Evolutionary conservation across 2,329 filamentous ascomycete genomes (phyloP), one percentile per base, ranked within the genome.

Genomic region (Sarocladium kiliense): DNA sequence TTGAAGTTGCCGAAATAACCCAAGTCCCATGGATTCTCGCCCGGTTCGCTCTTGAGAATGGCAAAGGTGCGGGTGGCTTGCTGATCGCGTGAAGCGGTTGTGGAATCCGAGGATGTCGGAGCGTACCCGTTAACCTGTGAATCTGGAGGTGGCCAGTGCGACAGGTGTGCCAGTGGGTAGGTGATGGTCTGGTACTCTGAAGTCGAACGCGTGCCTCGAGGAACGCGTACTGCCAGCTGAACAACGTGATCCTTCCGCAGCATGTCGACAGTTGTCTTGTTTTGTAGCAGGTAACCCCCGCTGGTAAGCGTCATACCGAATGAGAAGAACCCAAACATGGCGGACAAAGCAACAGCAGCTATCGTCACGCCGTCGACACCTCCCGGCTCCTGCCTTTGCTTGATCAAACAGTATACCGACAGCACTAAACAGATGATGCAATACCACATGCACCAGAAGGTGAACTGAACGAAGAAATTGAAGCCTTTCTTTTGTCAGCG

Each of bases 401-500:
- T 77, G 2, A 76, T 78, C 3, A 91, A 69, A 58, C 85, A 86
- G 54, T 87, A 81, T 2, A 83, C 85, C 58, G 84, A 74, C 1
- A 86, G 77, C 21, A 84, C 79, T 51, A 95, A 71, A 10, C 81
- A 71, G 57, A 89, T 80, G 2, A 76, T 69, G 60, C 86, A 91
- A 62, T 86, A 89, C 3, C 90, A 63, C 3, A 82, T 73, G 1
- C 84, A 84, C 67, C 94, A 96, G 42, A 82, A 79, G 16, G 85
- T 84, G 65, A 97, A 96, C 61, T 97, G 94, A 11, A 91, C 75
- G 65, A 99, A 97, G 71, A 90, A 97, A 64, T 97, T 97, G 74
- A 93, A 92, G 2, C 87, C 81, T 84, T 56, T 6, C 23, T 12
- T 1, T n/a, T 3, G 53, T 56, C 23, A 49, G 21, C 21, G 1